Evolutionary conservation across 2,329 filamentous ascomycete genomes (phyloP), one percentile per base, ranked within the genome.

Genomic region (Capronia americana): DNA sequence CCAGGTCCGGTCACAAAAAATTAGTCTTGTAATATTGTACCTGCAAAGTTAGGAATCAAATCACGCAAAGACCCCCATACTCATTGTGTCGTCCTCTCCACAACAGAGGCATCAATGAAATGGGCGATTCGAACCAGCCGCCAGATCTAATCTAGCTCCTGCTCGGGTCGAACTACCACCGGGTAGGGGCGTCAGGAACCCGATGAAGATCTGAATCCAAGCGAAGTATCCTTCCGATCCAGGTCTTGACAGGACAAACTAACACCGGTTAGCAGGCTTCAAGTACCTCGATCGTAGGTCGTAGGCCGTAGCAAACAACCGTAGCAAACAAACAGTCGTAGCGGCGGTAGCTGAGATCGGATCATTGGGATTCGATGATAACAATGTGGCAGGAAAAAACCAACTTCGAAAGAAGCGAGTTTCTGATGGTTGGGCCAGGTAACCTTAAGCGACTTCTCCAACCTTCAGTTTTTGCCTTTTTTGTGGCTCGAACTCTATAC

Each of bases 51-150:
- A 53, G 10, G 23, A 24, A 24, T 53, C 10, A 53, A 53, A 53
- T 53, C 38, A 53, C 48, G 48, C 48, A 53, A 53, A 53, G 48
- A 53, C 48, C 48, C 48, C 48, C 48, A 53, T 53, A 53, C 48
- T 23, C 48, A 53, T 28, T 53, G 26, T 53, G 48, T 53, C 20
- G 48, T 14, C 23, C 48, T 53, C 23, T 53, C 11, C 48, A 26
- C 23, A 53, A 26, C 23, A 53, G 23, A 53, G 48, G 23, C 48
- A 53, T 53, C 26, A 53, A 28, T 24, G 26, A 20, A 53, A 53
- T 53, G 48, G 48, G 48, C 48, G 48, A 53, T 53, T 53, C 48
- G 23, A 24, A 24, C 48, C 11, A 14, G 20, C 20, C 48, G 23
- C 20, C 20, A 26, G 48, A 53, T 24, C 26, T 20, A 14, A 53